Evolutionary conservation across 1,284 basidiomycete species (phyloP).

Genomic region (Xerocomus nothofagi): DNA sequence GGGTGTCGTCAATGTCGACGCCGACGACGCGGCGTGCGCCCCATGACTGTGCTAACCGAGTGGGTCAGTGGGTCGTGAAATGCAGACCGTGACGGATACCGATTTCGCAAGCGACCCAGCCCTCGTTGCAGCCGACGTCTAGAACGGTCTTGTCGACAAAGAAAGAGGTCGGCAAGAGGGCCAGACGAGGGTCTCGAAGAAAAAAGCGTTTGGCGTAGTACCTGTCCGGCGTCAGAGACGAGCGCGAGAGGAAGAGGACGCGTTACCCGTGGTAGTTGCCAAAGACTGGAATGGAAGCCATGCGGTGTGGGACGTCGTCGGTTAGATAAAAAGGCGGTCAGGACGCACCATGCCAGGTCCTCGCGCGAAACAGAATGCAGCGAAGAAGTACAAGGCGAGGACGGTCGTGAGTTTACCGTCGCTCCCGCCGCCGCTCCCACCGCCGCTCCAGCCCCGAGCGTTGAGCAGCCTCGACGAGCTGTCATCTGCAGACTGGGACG

Average conservation of each 20-base stretch:
- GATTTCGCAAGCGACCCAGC: slow-evolving; percentile 78
- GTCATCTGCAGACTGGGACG: slow-evolving; percentile 47
- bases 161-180: slow-evolving; percentile 52
- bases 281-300: slow-evolving; percentile 34
- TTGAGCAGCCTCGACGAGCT: slow-evolving; percentile 24
- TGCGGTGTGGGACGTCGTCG: not conserved
- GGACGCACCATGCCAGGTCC: slow-evolving; percentile 40
- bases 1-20: slow-evolving; percentile 76
- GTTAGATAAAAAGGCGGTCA: no score
- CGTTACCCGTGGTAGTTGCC: slow-evolving; percentile 68
- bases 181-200: slow-evolving; percentile 57
- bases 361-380: slow-evolving; percentile 22
- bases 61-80: not conserved
- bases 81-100: slow-evolving; percentile 42
- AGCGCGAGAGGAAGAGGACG: not conserved
- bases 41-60: slow-evolving; percentile 56
- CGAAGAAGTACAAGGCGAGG: slow-evolving; percentile 27
- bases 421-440: slow-evolving; percentile 3
- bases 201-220: slow-evolving; percentile 74
- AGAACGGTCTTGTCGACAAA: slow-evolving; percentile 61
- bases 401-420: not conserved
- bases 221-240: slow-evolving; percentile 33
- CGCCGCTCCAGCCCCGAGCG: slow-evolving; percentile 8
- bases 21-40: slow-evolving; percentile 66
- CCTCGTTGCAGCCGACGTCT: slow-evolving; percentile 84